Evolutionary conservation across 441 rosid species (phyloP).

Genomic region (Populus hybrid): DNA sequence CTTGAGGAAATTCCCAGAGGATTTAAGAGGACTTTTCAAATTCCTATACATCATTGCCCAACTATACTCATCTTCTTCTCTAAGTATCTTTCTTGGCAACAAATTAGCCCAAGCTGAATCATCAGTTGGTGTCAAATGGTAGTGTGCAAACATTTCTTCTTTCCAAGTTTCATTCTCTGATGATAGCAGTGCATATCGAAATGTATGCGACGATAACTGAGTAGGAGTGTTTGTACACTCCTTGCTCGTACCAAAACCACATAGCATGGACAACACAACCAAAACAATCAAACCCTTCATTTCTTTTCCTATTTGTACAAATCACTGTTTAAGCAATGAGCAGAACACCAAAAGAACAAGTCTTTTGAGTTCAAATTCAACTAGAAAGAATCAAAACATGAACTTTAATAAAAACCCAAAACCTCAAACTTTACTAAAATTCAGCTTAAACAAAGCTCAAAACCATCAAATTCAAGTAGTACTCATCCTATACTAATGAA

Average conservation of each 20-base stretch:
- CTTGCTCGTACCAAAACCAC: slow-evolving; percentile 38
- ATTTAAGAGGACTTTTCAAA: slow-evolving; percentile 44
- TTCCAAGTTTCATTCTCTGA: slow-evolving; percentile 64
- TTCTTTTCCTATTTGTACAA: background rate
- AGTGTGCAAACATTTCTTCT: slow-evolving; percentile 63
- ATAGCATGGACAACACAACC: slow-evolving; percentile 24
- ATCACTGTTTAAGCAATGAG: background rate
- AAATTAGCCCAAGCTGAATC: slow-evolving; percentile 75
- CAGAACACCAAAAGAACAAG: background rate
- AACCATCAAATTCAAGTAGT: background rate
- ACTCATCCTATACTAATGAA: background rate
- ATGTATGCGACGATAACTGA: slow-evolving; percentile 68
- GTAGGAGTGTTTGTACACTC: slow-evolving; percentile 80
- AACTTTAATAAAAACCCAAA: slow-evolving; percentile 5
- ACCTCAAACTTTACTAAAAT: background rate
- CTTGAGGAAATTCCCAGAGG: slow-evolving; percentile 48
- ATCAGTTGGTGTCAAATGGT: slow-evolving; percentile 80
- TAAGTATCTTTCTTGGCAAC: slow-evolving; percentile 68
- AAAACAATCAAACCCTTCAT: slow-evolving; percentile 37
- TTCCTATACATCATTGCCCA: slow-evolving; percentile 67
- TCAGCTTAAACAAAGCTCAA: background rate
- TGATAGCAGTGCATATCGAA: slow-evolving; percentile 54
- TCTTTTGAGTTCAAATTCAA: slow-evolving; percentile 4
- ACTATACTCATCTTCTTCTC: slow-evolving; percentile 54
- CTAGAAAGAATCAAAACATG: background rate